These are phyloP conservation scores for Pouteria glomerata DNA, from an alignment of 148 eudicot genomes.

Conservation along the genomic window DNA sequence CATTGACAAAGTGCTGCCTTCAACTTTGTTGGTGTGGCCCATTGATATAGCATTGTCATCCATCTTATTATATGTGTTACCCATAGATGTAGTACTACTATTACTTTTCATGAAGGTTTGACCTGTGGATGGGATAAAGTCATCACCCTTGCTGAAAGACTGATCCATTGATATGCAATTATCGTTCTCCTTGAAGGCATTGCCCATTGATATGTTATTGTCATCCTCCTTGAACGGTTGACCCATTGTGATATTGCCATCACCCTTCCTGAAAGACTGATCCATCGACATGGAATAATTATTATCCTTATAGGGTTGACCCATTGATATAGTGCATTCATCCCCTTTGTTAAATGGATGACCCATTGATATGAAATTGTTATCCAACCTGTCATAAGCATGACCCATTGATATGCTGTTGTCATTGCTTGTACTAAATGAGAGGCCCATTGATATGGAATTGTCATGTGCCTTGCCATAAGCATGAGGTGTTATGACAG, in stretches of 20 bases:
- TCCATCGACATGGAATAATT: constrained; percentile 16
- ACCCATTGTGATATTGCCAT: constrained; percentile 17
- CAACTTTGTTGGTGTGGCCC: constrained; percentile 16
- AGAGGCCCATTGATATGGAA: constrained; percentile 36
- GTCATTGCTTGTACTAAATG: constrained; percentile 29
- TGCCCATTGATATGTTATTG: constrained; percentile 16
- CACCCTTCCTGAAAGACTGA: constrained; percentile 22
- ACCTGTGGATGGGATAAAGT: constrained; percentile 16
- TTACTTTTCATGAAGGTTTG: constrained; percentile 19
- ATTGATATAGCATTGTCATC: constrained; percentile 15
- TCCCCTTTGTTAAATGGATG: constrained; percentile 11
- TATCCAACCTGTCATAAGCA: constrained; percentile 12
- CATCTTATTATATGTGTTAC: constrained; percentile 12
- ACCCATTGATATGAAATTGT: constrained; percentile 17
- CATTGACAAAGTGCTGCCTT: constrained; percentile 24
- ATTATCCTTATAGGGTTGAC: not conserved
- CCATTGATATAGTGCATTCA: not conserved
- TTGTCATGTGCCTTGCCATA: constrained; percentile 39
- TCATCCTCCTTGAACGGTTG: constrained; percentile 18
- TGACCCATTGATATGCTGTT: constrained; percentile 17
- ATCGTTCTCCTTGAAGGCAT: constrained; percentile 13
- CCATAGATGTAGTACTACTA: constrained; percentile 22
- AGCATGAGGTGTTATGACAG: constrained; percentile 26
- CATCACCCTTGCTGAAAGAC: constrained; percentile 21
- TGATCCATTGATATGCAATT: constrained; percentile 12